Conservation (phyloP, 805 yeast genomes). For the Metschnikowia similis region DNA sequence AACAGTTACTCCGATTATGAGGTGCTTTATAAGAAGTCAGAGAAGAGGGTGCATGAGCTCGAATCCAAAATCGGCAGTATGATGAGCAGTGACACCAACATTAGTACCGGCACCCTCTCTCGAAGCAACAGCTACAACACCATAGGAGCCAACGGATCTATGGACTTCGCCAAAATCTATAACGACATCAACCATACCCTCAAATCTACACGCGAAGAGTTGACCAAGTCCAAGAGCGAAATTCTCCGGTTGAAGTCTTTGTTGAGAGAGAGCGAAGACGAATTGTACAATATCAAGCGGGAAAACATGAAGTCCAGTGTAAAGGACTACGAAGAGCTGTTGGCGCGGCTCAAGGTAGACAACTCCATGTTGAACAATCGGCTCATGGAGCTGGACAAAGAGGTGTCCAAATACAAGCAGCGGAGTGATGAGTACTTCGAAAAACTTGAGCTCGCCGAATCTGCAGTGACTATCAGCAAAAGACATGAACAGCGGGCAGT, state of each 20-base stretch:
- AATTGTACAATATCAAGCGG: conserved; percentile 39
- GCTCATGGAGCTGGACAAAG: conserved; percentile 39
- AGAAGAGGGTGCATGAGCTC: conserved; percentile 28
- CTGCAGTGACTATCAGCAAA: conserved; percentile 59
- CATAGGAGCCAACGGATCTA: conserved; percentile 19
- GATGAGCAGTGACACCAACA: conserved; percentile 8
- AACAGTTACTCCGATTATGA: conserved; percentile 33
- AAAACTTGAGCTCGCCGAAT: conserved; percentile 75
- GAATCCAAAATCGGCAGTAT: conserved; percentile 21
- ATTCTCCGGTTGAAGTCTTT: conserved; percentile 38
- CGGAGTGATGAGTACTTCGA: conserved; percentile 71
- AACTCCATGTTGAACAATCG: conserved; percentile 54
- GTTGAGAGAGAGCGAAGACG: conserved; percentile 41
- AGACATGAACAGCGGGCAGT: conserved; percentile 56
- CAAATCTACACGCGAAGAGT: conserved; percentile 41
- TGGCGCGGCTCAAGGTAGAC: conserved; percentile 51
- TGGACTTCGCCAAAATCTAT: conserved; percentile 46
- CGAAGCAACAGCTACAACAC: conserved; percentile 35
- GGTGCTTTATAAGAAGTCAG: conserved; percentile 32
- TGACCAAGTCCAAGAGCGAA: conserved; percentile 37
- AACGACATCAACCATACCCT: conserved; percentile 48
- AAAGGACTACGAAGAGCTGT: conserved; percentile 33
- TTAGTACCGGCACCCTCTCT: conserved; percentile 13
- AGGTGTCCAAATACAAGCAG: conserved; percentile 52
- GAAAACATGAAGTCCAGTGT: conserved; percentile 35